Evolutionary conservation across 169 alveolate species (phyloP), one percentile per base, ranked within the genome.

Genomic region (Eimeria necatrix): DNA sequence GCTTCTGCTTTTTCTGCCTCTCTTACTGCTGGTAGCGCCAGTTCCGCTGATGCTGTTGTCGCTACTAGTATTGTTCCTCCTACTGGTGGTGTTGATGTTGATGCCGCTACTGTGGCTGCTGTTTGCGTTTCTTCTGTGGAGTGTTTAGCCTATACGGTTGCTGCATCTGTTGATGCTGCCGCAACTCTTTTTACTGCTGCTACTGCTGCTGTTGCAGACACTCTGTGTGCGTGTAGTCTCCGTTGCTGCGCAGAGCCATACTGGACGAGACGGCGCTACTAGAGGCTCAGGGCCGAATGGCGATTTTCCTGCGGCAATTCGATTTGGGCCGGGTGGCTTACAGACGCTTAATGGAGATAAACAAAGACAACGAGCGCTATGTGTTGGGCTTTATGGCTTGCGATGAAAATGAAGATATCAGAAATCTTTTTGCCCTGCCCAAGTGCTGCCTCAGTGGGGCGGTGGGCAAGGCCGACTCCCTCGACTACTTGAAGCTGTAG

Each of bases 221-320:
- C 41, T 32, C 51, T 48, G 24, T 24, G 24, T 70, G 81, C 52
- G 9, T 49, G 52, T 64, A 48, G 48, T 22, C 20, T n/a, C 74
- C 32, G 52, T 60, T 8, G 18, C 8, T 80, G 89, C 49, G 3
- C 83, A 86, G 93, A 24, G 49, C 12, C 24, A 61, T 59, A 8
- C 9, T 52, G 16, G 93, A 86, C 68, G 70, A 86, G 51, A 49
- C 26, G 61, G 14, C 76, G 18, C 16, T 68, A 48, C 73, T 68
- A 20, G 94, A 88, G 73, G 70, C 51, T 84, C 76, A 68, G 26
- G 94, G 94, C 46, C 94, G 86, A 22, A 56, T 88, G 85, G 51
- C 86, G 20, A n/a, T 88, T 60, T 49, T 41, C 60, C 51, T 48
- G 18, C 22, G 73, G 52, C 22, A 52, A 4, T 56, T 9, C 74